A percentile compares a stretch with the other conserved stretches of the same genome.
Conservation (phyloP, 2,329 filamentous ascomycete species). For the Ophiostoma novo-ulmi region DNA sequence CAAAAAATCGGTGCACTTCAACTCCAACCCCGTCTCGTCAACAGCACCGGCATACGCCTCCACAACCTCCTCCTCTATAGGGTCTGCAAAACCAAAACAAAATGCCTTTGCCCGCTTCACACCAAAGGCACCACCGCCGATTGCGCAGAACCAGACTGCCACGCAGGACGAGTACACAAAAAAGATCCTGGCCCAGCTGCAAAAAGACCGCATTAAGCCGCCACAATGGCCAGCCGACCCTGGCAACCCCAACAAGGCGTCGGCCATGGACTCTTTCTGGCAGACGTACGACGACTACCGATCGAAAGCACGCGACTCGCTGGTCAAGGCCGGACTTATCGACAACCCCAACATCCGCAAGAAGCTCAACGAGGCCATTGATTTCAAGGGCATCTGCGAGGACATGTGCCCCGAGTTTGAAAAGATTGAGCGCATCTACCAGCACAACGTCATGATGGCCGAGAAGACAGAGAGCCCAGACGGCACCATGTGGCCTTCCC, state of each 20-base stretch:
- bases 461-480: constrained; percentile 46
- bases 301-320: constrained; percentile 49
- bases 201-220: constrained; percentile 50
- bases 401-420: constrained; percentile 67
- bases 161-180: constrained; percentile 39
- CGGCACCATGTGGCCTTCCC: constrained; percentile 44
- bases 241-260: constrained; percentile 48
- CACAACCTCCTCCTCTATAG: background rate
- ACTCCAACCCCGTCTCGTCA: constrained; percentile 17
- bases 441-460: constrained; percentile 52
- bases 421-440: constrained; percentile 57
- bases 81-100: constrained; percentile 4
- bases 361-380: constrained; percentile 57
- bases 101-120: background rate
- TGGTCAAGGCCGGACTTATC: constrained; percentile 56
- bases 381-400: constrained; percentile 63
- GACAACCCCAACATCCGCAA: constrained; percentile 62
- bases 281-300: constrained; percentile 55
- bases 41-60: background rate
- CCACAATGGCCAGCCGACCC: constrained; percentile 53
- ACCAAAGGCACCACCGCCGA: background rate
- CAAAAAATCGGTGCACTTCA: constrained; percentile 22
- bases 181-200: constrained; percentile 49
- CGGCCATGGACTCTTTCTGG: constrained; percentile 50
- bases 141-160: background rate